Percentiles rank a stretch among this genome's conserved stretches.
phyloP scores from a whole-genome alignment of 768 basidiomycete genomes.

The Trametes cubensis region DNA sequence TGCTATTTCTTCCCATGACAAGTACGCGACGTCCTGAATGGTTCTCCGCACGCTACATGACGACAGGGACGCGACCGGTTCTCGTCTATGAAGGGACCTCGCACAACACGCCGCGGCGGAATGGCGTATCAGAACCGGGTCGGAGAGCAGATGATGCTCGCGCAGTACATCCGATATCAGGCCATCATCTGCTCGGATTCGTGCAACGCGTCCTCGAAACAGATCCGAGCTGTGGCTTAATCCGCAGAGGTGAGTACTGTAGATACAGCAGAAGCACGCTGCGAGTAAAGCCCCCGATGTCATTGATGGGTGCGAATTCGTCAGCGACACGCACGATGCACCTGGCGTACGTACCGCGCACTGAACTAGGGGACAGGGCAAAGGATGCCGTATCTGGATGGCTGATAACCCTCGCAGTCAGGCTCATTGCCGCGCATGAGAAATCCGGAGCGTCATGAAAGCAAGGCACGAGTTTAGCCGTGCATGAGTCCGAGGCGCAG shows the following conservation, averaged over 20 bases:
- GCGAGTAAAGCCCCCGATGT: constrained; percentile 1
- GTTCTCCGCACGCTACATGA: not conserved
- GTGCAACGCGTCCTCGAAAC: not conserved
- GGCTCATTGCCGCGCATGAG: not conserved
- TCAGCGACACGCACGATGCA: constrained; percentile 6
- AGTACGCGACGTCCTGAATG: not conserved
- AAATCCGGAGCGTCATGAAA: not conserved
- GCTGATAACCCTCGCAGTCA: constrained; percentile 9
- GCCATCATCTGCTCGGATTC: not conserved
- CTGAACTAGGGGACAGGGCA: not conserved
- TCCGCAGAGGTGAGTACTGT: constrained; percentile 11
- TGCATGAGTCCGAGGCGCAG: constrained; percentile 3
- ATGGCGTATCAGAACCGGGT: constrained; percentile 5
- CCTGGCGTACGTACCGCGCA: not conserved
- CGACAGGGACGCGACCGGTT: constrained; percentile 1
- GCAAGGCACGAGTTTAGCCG: constrained; percentile 1
- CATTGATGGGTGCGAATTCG: constrained; percentile 9
- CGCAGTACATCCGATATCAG: constrained; percentile 16
- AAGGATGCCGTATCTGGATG: not conserved
- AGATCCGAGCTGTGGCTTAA: constrained; percentile 11
- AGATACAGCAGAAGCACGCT: not conserved
- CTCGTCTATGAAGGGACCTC: constrained; percentile 1
- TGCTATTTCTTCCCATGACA: not conserved
- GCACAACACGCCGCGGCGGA: not conserved
- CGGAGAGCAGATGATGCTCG: not conserved